Percentiles rank a stretch among this genome's conserved stretches.
These are phyloP conservation scores for Rasamsonia emersonii DNA, from an alignment of 2,329 filamentous ascomycete genomes.

Conservation along the genomic window DNA sequence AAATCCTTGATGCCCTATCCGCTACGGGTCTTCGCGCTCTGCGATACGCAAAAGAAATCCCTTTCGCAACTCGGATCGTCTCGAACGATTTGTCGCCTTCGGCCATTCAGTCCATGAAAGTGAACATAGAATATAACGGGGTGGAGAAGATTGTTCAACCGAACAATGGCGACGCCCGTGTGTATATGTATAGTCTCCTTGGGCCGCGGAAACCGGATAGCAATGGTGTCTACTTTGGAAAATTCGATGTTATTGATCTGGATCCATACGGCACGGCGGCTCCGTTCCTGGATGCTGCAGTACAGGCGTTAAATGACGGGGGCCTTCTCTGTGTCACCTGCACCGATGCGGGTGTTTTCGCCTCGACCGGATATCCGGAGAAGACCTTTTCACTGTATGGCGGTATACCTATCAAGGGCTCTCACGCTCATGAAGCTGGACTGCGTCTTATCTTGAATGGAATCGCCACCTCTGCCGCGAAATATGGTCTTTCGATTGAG, in stretches of 20 bases:
- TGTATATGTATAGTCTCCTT: constrained; percentile 76
- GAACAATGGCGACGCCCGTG: constrained; percentile 72
- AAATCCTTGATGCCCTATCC: constrained; percentile 90
- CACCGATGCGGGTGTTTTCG: constrained; percentile 92
- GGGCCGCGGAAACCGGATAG: constrained; percentile 33
- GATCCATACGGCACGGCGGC: constrained; percentile 94
- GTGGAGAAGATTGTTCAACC: constrained; percentile 62
- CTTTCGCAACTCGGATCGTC: constrained; percentile 70
- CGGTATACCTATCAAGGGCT: constrained; percentile 75
- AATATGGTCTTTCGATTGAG: constrained; percentile 81
- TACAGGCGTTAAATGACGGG: constrained; percentile 80
- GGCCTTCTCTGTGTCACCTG: constrained; percentile 92
- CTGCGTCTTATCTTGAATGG: constrained; percentile 77
- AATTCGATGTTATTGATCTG: constrained; percentile 90
- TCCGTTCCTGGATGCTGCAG: constrained; percentile 81
- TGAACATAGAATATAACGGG: constrained; percentile 77
- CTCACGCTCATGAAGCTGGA: constrained; percentile 80
- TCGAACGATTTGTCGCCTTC: constrained; percentile 80
- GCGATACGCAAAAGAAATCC: constrained; percentile 84
- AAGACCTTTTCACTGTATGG: constrained; percentile 94
- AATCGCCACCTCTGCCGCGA: constrained; percentile 69
- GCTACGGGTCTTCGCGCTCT: constrained; percentile 86
- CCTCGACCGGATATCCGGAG: constrained; percentile 86
- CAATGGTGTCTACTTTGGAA: constrained; percentile 34
- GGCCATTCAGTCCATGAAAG: constrained; percentile 70